Base-by-base conservation (phyloP, 768 basidiomycete species). In the Leucocoprinus sp. region DNA sequence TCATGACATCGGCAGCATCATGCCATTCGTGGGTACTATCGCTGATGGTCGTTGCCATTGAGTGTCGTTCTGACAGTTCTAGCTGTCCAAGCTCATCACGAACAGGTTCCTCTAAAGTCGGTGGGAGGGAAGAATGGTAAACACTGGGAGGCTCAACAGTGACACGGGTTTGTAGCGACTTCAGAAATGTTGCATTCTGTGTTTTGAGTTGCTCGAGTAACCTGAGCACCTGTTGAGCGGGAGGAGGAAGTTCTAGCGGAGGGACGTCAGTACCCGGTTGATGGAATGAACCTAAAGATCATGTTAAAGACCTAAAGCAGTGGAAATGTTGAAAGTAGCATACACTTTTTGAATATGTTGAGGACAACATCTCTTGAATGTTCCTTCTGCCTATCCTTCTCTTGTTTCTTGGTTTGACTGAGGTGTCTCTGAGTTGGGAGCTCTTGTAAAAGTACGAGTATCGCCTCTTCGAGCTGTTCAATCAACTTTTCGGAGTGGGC, bases 11-110 rank as follows among this genome's bases (percentile, higher is more conserved):
- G 24, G 70, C 64, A 7, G 87, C 88, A 53, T 91, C 88, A 54
- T 75, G 89, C 87, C 87, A 91, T 55, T 88, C 76, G 41, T 70
- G 64, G 45, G 70, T 58, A 21, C 70, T 73, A 43, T 76, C 79
- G 36, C 72, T 75, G 21, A 64, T 57, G 23, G 70, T 70, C 2
- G 75, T 77, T 28, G 67, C 57, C 27, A 72, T 64, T 8, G 77
- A 79, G 41, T 68, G 57, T 26, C 72, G 70, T 43, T n/a, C n/a
- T 67, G 66, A 23, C 61, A 31, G 21, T n/a, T 31, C 24, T 56
- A 33, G 54, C 58, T 40, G 50, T 60, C 42, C 51, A 50, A 40
- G n/a, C 6, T 31, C 41, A 22, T 50, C 42, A 8, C 12, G 37
- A 15, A 18, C 11, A 8, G 23, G 40, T 26, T 48, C 43, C 24